Conservation (phyloP, 139 green algal species). For the Chlamydomonas incerta region DNA sequence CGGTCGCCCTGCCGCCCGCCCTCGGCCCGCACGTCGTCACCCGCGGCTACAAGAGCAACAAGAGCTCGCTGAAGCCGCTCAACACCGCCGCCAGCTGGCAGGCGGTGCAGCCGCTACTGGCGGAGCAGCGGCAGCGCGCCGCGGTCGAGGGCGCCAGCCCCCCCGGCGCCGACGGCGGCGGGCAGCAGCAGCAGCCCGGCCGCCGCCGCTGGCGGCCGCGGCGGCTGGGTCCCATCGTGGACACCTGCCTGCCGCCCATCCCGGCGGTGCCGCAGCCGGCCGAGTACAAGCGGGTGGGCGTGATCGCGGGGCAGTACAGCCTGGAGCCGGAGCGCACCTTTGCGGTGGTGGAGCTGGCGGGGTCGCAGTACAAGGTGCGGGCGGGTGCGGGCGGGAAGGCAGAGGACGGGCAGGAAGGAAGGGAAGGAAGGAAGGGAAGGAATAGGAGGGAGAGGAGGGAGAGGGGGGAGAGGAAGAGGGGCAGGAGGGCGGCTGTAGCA, state of each 20-base stretch:
- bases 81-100: slow-evolving; percentile 54
- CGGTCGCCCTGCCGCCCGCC: not conserved
- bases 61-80: slow-evolving; percentile 49
- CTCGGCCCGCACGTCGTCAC: not conserved
- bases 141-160: not conserved
- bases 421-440: no score
- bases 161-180: not conserved
- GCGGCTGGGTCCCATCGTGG: slow-evolving; percentile 29
- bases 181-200: not conserved
- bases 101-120: slow-evolving; percentile 49
- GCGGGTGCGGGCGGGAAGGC: no score
- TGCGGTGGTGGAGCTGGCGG: slow-evolving; percentile 52
- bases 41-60: slow-evolving; percentile 46
- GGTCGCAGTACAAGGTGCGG: slow-evolving; percentile 63
- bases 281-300: slow-evolving; percentile 43
- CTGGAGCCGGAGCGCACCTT: slow-evolving; percentile 49
- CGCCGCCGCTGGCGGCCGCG: not conserved
- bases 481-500: no score
- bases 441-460: slow-evolving; percentile 13
- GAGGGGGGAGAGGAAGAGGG: slow-evolving; percentile 40
- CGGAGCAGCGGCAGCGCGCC: slow-evolving; percentile 13
- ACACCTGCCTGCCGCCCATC: slow-evolving; percentile 54
- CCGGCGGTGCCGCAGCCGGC: slow-evolving; percentile 36
- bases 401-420: no score
- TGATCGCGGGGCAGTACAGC: slow-evolving; percentile 45